These are phyloP conservation scores for Saturnispora zaruensis DNA, from an alignment of 805 yeast genomes.

Conservation along the genomic window DNA sequence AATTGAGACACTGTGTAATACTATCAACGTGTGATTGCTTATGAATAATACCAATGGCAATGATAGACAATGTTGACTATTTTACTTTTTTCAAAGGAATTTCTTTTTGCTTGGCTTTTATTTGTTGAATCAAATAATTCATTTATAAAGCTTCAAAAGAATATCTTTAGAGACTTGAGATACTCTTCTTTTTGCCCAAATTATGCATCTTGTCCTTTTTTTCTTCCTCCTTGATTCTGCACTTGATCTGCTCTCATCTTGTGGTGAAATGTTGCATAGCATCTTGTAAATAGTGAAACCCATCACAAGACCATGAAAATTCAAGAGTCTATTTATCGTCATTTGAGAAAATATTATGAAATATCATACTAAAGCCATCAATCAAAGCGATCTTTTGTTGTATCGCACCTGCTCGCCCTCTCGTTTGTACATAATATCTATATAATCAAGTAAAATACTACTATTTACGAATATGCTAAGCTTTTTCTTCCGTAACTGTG, in stretches of 20 bases:
- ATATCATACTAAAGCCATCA: background rate
- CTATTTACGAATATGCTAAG: background rate
- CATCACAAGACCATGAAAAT: background rate
- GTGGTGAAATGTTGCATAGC: background rate
- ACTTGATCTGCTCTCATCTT: background rate
- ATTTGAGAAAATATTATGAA: background rate
- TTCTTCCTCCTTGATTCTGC: background rate
- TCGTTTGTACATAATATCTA: background rate
- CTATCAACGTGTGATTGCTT: background rate
- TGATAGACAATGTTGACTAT: background rate
- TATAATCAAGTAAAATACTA: background rate
- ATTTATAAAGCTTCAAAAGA: too few relatives aligned
- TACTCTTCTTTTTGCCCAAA: background rate
- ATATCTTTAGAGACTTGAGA: background rate
- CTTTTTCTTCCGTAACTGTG: background rate
- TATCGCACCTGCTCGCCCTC: background rate
- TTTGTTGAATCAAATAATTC: too few relatives aligned
- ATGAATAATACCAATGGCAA: background rate
- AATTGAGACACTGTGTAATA: background rate
- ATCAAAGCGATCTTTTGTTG: background rate
- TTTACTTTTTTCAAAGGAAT: background rate
- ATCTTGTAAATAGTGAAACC: constrained; percentile 2
- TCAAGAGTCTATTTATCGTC: background rate
- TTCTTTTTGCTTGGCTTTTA: too few relatives aligned
- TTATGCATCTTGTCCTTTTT: background rate